Base-by-base conservation (phyloP, 208 protist genomes). In the Acanthamoeba lenticulata region DNA sequence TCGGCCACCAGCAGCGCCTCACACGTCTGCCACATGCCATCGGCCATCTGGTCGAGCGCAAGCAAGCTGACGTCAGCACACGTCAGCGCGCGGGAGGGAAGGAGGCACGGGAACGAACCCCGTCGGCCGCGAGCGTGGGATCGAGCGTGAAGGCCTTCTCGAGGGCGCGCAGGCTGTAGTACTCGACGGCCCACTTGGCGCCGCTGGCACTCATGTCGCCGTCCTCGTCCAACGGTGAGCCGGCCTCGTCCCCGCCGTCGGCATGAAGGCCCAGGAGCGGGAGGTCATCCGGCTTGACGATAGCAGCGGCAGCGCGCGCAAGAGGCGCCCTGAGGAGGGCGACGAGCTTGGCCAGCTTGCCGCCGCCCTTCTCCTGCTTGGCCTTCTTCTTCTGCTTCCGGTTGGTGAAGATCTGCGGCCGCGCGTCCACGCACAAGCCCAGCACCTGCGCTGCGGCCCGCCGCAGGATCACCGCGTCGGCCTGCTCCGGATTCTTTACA, bases 101-200 rank as follows among this genome's bases (percentile, higher is more conserved):
- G 29, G 38, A 19, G n/a, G 36, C 9, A 27, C 2, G 36, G 7
- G 65, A 74, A 19, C 36, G 69, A 45, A 79, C 69, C 36, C 69
- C 69, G 21, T 60, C 52, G 15, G 69, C 34, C 1, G 69, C 69
- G 34, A 79, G 34, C 24, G 83, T 47, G 1, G 83, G 44, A 38
- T 57, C 83, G 57, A 57, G 57, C 21, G 83, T 36, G 27, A 90
- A 65, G 34, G 57, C 52, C 83, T 90, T 90, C 57, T 90, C 83
- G 36, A 90, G 42, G 21, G 42, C 83, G 34, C 83, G 57, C 47
- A 90, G 47, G 83, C 52, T 69, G 57, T 90, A 90, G 83, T 90
- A 90, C 57, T 90, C 83, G 32, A 90, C 83, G 49, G 36, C 83
- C 83, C 83, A 90, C 83, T 69, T 90, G 83, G 52, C 83, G 32